phyloP scores from a whole-genome alignment of 139 green algal species.

The Chlamydomonas urium region DNA sequence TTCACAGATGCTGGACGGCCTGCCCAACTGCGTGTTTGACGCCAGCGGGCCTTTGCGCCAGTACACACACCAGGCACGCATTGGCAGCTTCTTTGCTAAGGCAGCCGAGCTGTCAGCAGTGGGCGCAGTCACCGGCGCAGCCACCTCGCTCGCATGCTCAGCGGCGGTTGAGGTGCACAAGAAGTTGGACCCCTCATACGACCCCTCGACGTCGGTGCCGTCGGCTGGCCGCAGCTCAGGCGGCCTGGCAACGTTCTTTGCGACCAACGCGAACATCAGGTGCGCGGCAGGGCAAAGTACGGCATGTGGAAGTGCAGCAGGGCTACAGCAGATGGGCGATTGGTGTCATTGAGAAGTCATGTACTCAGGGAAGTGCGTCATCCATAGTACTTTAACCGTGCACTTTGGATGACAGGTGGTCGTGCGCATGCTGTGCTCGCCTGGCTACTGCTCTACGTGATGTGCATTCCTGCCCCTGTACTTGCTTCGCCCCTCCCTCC shows the following conservation, averaged over 20 bases:
- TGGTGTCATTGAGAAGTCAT: no score
- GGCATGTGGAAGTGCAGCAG: no score
- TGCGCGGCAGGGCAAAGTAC: no score
- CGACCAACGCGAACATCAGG: constrained; percentile 73
- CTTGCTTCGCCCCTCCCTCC: no score
- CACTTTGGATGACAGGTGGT: no score
- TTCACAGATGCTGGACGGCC: constrained; percentile 52
- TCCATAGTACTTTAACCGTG: no score
- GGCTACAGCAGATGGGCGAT: no score
- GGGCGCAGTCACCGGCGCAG: constrained; percentile 60
- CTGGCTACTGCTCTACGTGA: no score
- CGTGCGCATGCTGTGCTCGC: no score
- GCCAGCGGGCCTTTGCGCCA: constrained; percentile 69
- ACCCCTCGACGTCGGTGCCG: constrained; percentile 74
- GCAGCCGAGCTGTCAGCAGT: constrained; percentile 85
- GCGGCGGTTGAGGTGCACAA: constrained; percentile 44
- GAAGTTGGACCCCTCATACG: constrained; percentile 57
- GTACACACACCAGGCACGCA: constrained; percentile 65
- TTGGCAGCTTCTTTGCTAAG: constrained; percentile 73
- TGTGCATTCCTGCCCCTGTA: no score
- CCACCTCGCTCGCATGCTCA: constrained; percentile 44
- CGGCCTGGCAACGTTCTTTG: constrained; percentile 77
- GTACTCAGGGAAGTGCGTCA: no score
- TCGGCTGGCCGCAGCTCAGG: constrained; percentile 46
- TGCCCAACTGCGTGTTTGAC: constrained; percentile 69